phyloP scores from a whole-genome alignment of 23 red algal genomes.

The Gracilaria domingensis region DNA sequence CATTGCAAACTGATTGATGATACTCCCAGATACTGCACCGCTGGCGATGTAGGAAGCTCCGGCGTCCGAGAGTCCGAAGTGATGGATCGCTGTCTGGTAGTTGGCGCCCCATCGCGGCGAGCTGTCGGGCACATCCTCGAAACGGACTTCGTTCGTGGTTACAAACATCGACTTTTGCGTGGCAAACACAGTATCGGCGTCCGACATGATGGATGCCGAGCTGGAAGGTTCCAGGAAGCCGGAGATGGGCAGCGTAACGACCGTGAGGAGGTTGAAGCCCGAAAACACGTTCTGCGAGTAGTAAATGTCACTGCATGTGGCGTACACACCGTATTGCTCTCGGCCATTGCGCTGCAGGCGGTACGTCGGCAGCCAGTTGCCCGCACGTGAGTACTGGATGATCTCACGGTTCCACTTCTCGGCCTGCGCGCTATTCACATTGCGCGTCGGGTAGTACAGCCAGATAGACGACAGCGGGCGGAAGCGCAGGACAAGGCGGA shows the following conservation, averaged over 20 bases:
- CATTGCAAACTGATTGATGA: constrained; percentile 84
- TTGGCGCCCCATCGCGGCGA: constrained; percentile 44
- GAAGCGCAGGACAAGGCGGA: constrained; percentile 63
- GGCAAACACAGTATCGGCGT: constrained; percentile 62
- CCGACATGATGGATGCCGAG: constrained; percentile 63
- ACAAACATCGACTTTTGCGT: constrained; percentile 57
- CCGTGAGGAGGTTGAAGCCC: constrained; percentile 64
- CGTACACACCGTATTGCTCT: constrained; percentile 45
- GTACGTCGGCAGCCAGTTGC: constrained; percentile 71
- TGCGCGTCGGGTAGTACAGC: constrained; percentile 51
- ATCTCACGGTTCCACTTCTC: constrained; percentile 65
- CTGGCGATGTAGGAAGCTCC: constrained; percentile 65
- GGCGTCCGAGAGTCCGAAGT: constrained; percentile 46
- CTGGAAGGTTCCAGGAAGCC: constrained; percentile 51
- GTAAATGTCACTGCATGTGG: constrained; percentile 57
- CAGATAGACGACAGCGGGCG: constrained; percentile 51
- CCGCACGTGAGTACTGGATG: constrained; percentile 49
- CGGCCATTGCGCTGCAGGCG: constrained; percentile 45
- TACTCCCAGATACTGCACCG: constrained; percentile 45
- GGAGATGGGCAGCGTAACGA: constrained; percentile 63
- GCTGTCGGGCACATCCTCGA: constrained; percentile 29
- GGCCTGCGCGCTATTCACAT: constrained; percentile 31
- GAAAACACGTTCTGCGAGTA: constrained; percentile 56
- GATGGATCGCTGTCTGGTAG: constrained; percentile 69
- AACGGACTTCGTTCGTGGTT: constrained; percentile 59